Conservation (phyloP, 192 early-diverging fungal species). For the Dissophora globulifera region DNA sequence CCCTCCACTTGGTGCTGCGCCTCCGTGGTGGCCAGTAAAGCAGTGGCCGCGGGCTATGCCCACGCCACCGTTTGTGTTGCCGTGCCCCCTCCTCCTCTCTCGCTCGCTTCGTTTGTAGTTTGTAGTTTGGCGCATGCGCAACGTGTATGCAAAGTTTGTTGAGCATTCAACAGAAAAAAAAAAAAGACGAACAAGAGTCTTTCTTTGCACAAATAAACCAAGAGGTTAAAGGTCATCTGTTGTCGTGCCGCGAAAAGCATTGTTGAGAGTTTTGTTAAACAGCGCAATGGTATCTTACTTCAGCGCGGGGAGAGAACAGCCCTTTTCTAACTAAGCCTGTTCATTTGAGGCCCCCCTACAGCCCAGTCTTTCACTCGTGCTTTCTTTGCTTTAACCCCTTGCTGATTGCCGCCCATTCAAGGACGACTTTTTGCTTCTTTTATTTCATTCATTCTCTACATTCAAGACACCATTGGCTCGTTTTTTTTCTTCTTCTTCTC, state of each 20-base stretch:
- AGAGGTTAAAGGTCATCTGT: too few relatives aligned
- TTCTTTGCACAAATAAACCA: neutral
- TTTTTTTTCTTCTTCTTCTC: neutral
- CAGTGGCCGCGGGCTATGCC: neutral
- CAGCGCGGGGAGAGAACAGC: too few relatives aligned
- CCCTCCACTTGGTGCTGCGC: conserved; percentile 81
- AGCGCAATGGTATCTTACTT: too few relatives aligned
- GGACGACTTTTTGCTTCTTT: too few relatives aligned
- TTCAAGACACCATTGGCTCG: too few relatives aligned
- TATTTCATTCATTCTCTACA: too few relatives aligned
- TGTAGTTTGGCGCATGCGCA: neutral
- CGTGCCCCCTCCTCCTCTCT: neutral
- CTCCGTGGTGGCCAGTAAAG: conserved; percentile 76
- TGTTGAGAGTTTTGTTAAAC: too few relatives aligned
- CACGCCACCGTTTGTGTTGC: neutral
- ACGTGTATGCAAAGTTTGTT: conserved; percentile 13
- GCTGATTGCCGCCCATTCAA: too few relatives aligned
- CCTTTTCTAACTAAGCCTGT: neutral
- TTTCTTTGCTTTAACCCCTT: too few relatives aligned
- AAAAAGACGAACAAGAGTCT: conserved; percentile 11
- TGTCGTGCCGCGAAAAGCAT: too few relatives aligned
- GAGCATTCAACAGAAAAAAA: neutral
- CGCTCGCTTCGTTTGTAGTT: neutral
- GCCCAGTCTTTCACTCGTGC: too few relatives aligned
- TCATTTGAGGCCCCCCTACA: neutral